Evolutionary conservation across 768 basidiomycete species (phyloP), one percentile per base, ranked within the genome.

Genomic region (Exsudoporus frostii): DNA sequence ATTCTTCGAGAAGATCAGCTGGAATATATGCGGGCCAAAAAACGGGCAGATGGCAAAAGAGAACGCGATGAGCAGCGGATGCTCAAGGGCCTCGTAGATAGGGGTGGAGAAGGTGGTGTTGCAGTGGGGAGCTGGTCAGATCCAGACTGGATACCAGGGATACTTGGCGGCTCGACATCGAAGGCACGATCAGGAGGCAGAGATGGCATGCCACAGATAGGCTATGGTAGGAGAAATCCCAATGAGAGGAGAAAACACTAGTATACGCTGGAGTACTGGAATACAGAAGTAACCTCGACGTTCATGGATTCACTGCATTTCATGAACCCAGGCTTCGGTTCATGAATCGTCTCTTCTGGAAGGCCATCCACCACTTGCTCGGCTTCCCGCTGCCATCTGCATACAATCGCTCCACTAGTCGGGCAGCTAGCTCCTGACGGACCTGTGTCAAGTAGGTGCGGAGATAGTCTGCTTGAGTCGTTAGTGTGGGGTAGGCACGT

Each of bases 301-400:
- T 38, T 32, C 32, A 6, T 39, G 15, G 9, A 13, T 48, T 44
- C 24, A 24, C 19, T 33, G 24, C 4, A 36, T 45, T 57, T 73
- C 77, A 88, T 65, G 81, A 79, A 53, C 84, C 86, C 68, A 92
- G 70, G 70, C 90, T 92, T 67, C 91, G 85, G 74, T 92, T 91
- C 91, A 93, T 93, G 82, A 93, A 93, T 24, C 91, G 83, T 67
- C 95, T 82, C 82, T 97, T 98, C 73, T 95, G 93, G 84, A 98
- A 99, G 20, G 91, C 90, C 92, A 98, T 96, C 97, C 97, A 99
- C 97, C 97, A 99, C 72, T 99, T 99, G 79, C 90, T 97, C 6
- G 97, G 95, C 69, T 91, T 95, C 53, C 88, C 88, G 4, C 90
- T 88, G 6, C 94, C 94, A 68, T 96, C 92, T 36, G 86, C 91